Evolutionary conservation across 2,329 filamentous ascomycete genomes (phyloP).

Genomic region (Pseudopyricularia javanii): DNA sequence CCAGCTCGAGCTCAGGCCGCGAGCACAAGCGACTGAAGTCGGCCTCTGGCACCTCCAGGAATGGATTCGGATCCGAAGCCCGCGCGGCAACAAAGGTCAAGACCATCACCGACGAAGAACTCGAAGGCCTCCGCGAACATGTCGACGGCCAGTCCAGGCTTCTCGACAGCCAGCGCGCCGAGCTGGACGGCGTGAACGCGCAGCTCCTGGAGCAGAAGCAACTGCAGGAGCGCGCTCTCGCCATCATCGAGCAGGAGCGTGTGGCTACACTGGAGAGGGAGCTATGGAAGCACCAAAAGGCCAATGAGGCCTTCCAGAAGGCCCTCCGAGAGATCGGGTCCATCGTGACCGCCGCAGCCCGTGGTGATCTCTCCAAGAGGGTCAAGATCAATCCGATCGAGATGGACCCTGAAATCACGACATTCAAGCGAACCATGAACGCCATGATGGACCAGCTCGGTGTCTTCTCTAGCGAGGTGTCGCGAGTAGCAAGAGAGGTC

Average conservation of each 20-base stretch:
- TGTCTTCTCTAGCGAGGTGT: conserved; percentile 93
- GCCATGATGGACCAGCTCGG: conserved; percentile 98
- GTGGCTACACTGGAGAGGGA: conserved; percentile 85
- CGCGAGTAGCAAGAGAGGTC: conserved; percentile 85
- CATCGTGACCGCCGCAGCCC: conserved; percentile 91
- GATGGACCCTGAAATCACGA: conserved; percentile 96
- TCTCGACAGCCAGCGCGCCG: conserved; percentile 75
- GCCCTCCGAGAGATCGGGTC: conserved; percentile 92
- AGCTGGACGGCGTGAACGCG: conserved; percentile 74
- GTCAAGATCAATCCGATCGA: conserved; percentile 91
- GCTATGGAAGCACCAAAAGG: conserved; percentile 92
- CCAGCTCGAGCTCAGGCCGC: conserved; percentile 25
- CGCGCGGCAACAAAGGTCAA: conserved; percentile 22
- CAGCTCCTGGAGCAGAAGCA: conserved; percentile 79
- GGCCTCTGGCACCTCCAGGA: conserved; percentile 8
- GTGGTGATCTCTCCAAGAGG: conserved; percentile 92
- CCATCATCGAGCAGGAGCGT: conserved; percentile 73
- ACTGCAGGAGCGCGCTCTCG: conserved; percentile 70
- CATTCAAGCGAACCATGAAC: conserved; percentile 96
- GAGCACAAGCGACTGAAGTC: background rate
- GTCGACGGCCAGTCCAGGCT: conserved; percentile 89
- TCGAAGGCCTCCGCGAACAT: conserved; percentile 77
- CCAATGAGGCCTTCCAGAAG: conserved; percentile 97
- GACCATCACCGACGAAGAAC: conserved; percentile 67
- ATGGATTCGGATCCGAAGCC: conserved; percentile 12